A percentile compares a stretch with the other conserved stretches of the same genome.
Conservation (phyloP, 2,329 filamentous ascomycete species). For the Penicillium sp. region DNA sequence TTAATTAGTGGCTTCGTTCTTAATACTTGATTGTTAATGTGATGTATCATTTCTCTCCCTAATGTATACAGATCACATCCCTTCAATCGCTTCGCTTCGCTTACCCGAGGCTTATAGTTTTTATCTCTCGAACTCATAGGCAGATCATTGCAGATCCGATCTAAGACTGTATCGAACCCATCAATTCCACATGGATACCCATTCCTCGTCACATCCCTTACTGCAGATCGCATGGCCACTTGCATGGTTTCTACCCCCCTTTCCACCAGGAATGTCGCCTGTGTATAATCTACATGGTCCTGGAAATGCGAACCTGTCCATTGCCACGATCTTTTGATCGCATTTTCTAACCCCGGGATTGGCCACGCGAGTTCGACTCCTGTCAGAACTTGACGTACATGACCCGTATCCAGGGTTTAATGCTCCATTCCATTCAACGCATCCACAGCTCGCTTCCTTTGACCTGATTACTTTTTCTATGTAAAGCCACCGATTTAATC, state of each 20-base stretch:
- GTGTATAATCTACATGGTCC: constrained; percentile 10
- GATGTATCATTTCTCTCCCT: background rate
- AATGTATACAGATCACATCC: constrained; percentile 3
- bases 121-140: background rate
- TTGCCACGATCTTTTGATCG: background rate
- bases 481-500: background rate
- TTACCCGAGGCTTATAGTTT: background rate
- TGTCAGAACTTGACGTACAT: background rate
- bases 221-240: constrained; percentile 12
- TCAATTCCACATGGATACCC: background rate
- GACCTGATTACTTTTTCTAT: background rate
- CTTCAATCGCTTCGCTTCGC: background rate
- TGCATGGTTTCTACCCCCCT: constrained; percentile 9
- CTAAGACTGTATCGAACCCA: background rate
- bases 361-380: background rate
- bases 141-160: background rate
- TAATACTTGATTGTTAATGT: background rate
- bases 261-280: constrained; percentile 10
- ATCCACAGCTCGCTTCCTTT: background rate
- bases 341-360: background rate
- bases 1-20: too few species aligned
- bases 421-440: background rate
- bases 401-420: background rate
- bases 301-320: background rate
- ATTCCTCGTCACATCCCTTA: constrained; percentile 16